Base-by-base conservation (phyloP, 1,284 basidiomycete genomes). In the Dichomitus squalens region DNA sequence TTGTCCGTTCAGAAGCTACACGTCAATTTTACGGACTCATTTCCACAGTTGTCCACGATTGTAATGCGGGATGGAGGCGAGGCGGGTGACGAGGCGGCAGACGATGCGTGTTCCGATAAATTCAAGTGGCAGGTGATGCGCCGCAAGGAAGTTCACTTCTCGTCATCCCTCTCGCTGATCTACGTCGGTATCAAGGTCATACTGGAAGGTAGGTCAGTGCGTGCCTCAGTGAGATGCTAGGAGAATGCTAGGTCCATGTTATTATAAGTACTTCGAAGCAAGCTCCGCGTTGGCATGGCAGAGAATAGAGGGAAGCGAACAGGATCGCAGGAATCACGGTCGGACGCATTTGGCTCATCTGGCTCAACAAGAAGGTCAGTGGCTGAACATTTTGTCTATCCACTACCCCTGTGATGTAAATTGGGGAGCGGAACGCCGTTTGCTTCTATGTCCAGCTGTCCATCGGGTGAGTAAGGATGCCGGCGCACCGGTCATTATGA, bases 301-400 rank as follows among this genome's bases (percentile, higher is more conserved):
- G 40, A 23, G 0, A 16, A 2, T 4, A 43, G 2, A 43, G 21
- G 16, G 12, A 7, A 27, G 23, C 25, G 12, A 27, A 43, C 16
- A 43, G 7, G n/a, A 12, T 29, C 29, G 7, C 16, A 44, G 31
- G 39, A 18, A 11, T 18, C 14, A n/a, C 14, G n/a, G 9, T 8
- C 5, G 38, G 86, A 0, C 78, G 86, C 5, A 68, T 87, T 23
- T 60, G 70, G 0, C 72, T 88, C 0, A 70, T 87, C 21, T 84
- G 82, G 80, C 70, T 87, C 3, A 88, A 86, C 67, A 74, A 77
- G 64, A 79, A 76, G 70, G 80, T 84, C 53, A 33, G 69, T 23
- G n/a, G 4, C n/a, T 11, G 29, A 25, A 25, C 16, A 21, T 36
- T 12, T 23, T 29, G 23, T 25, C 14, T 23, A 12, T n/a, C 39